Evolutionary conservation across 139 green algal species (phyloP).

Genomic region (Gonium pectorale): DNA sequence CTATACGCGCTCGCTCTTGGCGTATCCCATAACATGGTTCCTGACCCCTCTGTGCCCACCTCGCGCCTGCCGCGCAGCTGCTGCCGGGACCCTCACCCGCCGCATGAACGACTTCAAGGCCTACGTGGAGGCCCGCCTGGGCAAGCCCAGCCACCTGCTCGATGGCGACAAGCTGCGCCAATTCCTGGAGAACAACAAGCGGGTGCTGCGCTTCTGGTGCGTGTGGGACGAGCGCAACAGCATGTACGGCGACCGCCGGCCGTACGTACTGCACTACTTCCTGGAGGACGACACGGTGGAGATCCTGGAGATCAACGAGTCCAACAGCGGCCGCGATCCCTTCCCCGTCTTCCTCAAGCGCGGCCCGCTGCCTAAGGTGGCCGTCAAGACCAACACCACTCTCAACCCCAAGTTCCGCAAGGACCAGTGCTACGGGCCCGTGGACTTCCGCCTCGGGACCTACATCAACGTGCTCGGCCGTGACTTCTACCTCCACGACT

Average conservation of each 20-base stretch:
- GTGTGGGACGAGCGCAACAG: constrained; percentile 88
- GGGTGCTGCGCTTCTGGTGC: constrained; percentile 73
- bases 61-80: not conserved
- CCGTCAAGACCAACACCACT: constrained; percentile 41
- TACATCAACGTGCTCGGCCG: constrained; percentile 82
- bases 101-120: constrained; percentile 75
- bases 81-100: constrained; percentile 20
- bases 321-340: constrained; percentile 84
- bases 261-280: constrained; percentile 94
- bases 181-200: constrained; percentile 81
- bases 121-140: constrained; percentile 84
- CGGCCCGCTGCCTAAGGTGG: constrained; percentile 78
- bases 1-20: no score
- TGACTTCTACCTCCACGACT: constrained; percentile 88
- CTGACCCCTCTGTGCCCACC: no score
- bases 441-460: constrained; percentile 86
- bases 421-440: constrained; percentile 72
- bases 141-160: constrained; percentile 79
- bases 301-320: constrained; percentile 89
- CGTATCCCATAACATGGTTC: no score
- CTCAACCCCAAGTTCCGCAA: constrained; percentile 51
- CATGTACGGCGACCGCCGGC: constrained; percentile 87
- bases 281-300: constrained; percentile 94
- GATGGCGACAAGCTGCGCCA: constrained; percentile 75
- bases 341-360: constrained; percentile 92